Evolutionary conservation across 2,329 filamentous ascomycete species (phyloP), one percentile per base, ranked within the genome.

Genomic region (Aspergillus ochraceoroseus): DNA sequence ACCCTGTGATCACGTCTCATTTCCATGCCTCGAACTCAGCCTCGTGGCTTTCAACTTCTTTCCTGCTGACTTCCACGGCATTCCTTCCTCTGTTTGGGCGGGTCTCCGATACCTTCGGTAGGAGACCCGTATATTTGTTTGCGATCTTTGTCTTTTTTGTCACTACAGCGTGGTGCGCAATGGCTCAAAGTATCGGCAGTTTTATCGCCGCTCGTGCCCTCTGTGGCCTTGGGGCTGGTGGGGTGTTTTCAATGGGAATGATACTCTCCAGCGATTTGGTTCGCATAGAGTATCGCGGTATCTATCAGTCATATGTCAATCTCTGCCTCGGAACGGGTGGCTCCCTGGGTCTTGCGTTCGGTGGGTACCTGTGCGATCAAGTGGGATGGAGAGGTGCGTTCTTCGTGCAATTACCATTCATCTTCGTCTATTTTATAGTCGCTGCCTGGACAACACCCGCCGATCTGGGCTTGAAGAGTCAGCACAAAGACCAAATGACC

Each of bases 41-140:
- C 2, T 87, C 85, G 2, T 92, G 86, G 86, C 71, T 90, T 3
- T 87, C 84, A 1, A 90, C 85, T 0, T 79, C 83, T 0, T 90
- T 88, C 49, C 65, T 90, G 23, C 71, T 92, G 25, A 87, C 85
- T 0, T 85, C 79, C 3, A 88, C 85, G 1, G 79, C 82, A 15
- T 82, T 87, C 42, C 82, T 88, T 62, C 85, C 86, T 0, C 66
- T 90, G 1, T 77, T 86, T 48, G 85, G 84, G 2, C 75, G 85
- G 2, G 60, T 88, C 1, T 87, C 83, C 1, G 85, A 90, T 62
- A 80, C 82, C 0, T 66, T 88, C 43, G 85, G 85, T 7, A 71
- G 85, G 30, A 84, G 81, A 50, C 72, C 74, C 13, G 72, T 84
- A 0, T 87, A 85, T 51, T 62, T 88, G 2, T 72, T 75, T 25